Base-by-base conservation (phyloP, 768 basidiomycete species). In the Cystobasidium ongulense region DNA sequence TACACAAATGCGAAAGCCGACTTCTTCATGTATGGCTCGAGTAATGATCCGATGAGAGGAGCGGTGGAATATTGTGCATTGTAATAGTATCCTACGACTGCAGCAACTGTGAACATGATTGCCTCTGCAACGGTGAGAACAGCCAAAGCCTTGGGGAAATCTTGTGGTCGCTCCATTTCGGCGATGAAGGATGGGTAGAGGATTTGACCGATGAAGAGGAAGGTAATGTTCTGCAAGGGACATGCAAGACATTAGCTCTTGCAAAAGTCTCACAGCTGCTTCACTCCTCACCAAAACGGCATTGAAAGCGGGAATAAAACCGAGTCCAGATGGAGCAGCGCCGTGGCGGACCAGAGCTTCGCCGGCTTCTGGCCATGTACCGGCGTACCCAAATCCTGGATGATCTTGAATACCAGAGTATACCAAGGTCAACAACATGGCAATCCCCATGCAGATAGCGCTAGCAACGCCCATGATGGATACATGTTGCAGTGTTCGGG, bases 371-470 rank as follows among this genome's bases (percentile, higher is more conserved):
- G 75, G 75, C 63, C 64, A 75, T 18, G 33, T 36, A 10, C 75
- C 67, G 21, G 81, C 77, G 71, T 81, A 85, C 0, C 84, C 84
- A 43, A 80, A 81, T 25, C 35, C 36, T 1, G 85, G 85, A 73
- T 84, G 82, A 36, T 79, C 80, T 75, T 85, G 82, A 0, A 84
- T 79, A 13, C 83, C 84, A 23, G 83, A 74, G 73, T 85, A 85
- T 41, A 85, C 81, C 68, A 84, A 82, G 0, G 83, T 80, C 15
- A 85, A 80, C 0, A 85, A 77, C 31, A 85, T 82, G 4, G 84
- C 82, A 62, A 85, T 81, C 29, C 82, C 83, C 84, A 85, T 85
- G 0, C 82, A 83, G 25, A 81, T 78, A 5, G 84, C 84, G 1
- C 79, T 78, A 74, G 59, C 53, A 23, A 75, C 41, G 18, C 75